Evolutionary conservation across 108 stramenopile genomes (phyloP).

Genomic region (Skeletonema potamos): DNA sequence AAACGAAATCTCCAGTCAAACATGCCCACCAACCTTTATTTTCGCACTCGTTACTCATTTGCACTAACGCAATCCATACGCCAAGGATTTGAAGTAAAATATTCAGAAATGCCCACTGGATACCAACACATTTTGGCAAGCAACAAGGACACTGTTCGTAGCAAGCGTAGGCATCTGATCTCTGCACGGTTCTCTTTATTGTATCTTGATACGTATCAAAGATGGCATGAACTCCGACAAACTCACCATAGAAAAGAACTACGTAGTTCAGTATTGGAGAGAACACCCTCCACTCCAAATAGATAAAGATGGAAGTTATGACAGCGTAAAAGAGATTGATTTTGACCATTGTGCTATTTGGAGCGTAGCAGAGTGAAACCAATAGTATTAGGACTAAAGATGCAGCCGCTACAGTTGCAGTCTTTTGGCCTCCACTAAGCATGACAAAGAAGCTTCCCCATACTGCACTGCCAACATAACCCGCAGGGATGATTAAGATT

Average conservation of each 20-base stretch:
- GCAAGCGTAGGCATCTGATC: constrained; percentile 51
- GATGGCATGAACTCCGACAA: constrained; percentile 45
- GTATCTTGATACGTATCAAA: constrained; percentile 45
- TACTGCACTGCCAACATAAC: constrained; percentile 45
- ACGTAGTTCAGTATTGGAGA: constrained; percentile 44
- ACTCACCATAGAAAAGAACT: constrained; percentile 43
- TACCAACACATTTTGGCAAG: constrained; percentile 45
- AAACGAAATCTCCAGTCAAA: constrained; percentile 28
- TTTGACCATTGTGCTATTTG: constrained; percentile 44
- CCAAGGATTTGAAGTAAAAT: constrained; percentile 39
- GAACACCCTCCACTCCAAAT: constrained; percentile 45
- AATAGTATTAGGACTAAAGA: constrained; percentile 37
- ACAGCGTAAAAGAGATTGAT: constrained; percentile 44
- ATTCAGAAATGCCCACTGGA: constrained; percentile 42
- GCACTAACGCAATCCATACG: constrained; percentile 41
- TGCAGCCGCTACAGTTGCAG: constrained; percentile 40
- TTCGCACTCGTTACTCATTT: constrained; percentile 65
- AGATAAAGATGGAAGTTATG: constrained; percentile 36
- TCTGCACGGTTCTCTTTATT: constrained; percentile 34
- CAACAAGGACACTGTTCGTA: constrained; percentile 45
- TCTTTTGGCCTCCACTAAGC: constrained; percentile 41
- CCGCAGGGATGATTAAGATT: constrained; percentile 43
- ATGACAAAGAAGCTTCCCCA: constrained; percentile 49
- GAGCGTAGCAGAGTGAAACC: constrained; percentile 44
- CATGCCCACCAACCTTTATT: constrained; percentile 70